These are phyloP conservation scores for Prinsepia uniflora DNA, from an alignment of 306 rosid genomes.

Conservation along the genomic window DNA sequence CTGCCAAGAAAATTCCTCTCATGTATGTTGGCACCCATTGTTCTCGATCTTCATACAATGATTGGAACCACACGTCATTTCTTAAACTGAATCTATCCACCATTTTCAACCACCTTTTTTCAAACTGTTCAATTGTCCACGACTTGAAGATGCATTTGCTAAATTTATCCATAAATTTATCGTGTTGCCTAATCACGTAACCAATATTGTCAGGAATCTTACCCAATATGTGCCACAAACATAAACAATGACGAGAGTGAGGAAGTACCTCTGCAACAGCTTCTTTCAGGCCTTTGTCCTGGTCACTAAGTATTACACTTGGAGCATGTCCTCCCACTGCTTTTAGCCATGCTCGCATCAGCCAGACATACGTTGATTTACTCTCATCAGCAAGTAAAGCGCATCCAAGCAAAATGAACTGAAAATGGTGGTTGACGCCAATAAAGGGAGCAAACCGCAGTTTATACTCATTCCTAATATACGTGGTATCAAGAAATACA, in stretches of 20 bases:
- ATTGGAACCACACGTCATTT: constrained; percentile 33
- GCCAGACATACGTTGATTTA: constrained; percentile 37
- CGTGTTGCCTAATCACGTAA: constrained; percentile 32
- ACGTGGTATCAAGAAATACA: constrained; percentile 38
- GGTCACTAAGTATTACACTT: constrained; percentile 36
- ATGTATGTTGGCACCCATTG: constrained; percentile 39
- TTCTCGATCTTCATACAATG: constrained; percentile 36
- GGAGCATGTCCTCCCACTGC: constrained; percentile 47
- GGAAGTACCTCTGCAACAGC: constrained; percentile 41
- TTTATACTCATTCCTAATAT: constrained; percentile 37
- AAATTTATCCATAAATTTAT: constrained; percentile 33
- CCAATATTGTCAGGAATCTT: constrained; percentile 45
- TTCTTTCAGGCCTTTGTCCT: constrained; percentile 38
- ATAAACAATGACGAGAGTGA: constrained; percentile 39
- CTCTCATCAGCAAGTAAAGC: constrained; percentile 45
- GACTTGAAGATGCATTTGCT: constrained; percentile 45
- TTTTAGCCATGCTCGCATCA: constrained; percentile 43
- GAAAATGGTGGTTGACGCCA: constrained; percentile 47
- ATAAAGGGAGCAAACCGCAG: constrained; percentile 41
- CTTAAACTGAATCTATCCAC: constrained; percentile 36
- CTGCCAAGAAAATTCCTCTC: constrained; percentile 36
- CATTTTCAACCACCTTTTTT: constrained; percentile 40
- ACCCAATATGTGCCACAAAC: constrained; percentile 46
- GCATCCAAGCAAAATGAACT: constrained; percentile 41
- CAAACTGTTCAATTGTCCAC: constrained; percentile 41